Percentiles rank a stretch among this genome's conserved stretches.
Evolutionary conservation across 2,329 filamentous ascomycete genomes (phyloP).

Genomic region (Endothia cerciana): DNA sequence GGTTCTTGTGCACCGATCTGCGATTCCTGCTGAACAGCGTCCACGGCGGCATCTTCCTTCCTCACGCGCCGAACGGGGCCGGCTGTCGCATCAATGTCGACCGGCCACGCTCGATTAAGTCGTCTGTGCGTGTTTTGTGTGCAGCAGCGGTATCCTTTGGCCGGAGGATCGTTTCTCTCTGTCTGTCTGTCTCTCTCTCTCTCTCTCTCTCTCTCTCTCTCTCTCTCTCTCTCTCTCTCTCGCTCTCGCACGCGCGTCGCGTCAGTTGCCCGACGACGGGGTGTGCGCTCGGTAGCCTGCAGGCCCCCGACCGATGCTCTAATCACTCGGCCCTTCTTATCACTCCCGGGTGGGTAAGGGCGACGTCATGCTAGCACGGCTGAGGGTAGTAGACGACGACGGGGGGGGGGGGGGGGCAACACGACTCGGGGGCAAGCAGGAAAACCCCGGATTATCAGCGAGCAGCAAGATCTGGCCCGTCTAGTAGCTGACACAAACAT

Average conservation of each 20-base stretch:
- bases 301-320: background rate
- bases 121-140: background rate
- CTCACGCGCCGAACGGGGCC: background rate
- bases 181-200: too few relatives aligned
- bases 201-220: background rate
- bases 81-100: constrained; percentile 1
- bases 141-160: background rate
- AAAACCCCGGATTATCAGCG: background rate
- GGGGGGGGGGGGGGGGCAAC: background rate
- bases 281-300: background rate
- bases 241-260: too few relatives aligned
- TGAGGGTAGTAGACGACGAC: background rate
- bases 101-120: background rate
- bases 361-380: constrained; percentile 11
- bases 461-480: background rate
- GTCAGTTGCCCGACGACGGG: background rate
- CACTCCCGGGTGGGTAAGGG: background rate
- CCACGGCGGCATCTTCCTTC: constrained; percentile 15
- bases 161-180: background rate
- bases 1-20: constrained; percentile 8
- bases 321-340: constrained; percentile 7
- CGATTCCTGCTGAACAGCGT: constrained; percentile 18
- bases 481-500: background rate
- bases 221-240: background rate
- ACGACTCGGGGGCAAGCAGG: background rate